These are phyloP conservation scores for Ogataea methylovora DNA, from an alignment of 805 yeast species.

Conservation along the genomic window DNA sequence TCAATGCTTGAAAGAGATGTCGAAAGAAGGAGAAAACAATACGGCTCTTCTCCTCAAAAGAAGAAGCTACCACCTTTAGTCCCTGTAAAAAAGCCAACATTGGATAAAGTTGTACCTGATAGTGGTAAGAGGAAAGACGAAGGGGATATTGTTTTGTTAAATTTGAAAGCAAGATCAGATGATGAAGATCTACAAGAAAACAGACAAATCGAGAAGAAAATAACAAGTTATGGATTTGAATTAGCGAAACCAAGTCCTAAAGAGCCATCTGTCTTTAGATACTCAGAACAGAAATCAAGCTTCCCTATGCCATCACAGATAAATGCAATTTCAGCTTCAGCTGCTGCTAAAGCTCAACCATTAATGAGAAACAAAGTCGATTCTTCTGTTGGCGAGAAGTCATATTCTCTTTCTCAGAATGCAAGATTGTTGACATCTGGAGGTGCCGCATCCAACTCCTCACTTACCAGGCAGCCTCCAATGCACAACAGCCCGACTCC, in stretches of 20 bases:
- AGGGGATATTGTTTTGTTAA: neutral
- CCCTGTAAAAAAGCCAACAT: constrained; percentile 15
- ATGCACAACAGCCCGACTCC: neutral
- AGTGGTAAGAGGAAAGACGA: too few species aligned
- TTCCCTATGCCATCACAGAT: constrained; percentile 12
- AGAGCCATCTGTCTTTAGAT: constrained; percentile 1
- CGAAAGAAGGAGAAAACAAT: constrained; percentile 10
- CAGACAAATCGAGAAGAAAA: constrained; percentile 8
- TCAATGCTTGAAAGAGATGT: constrained; percentile 13
- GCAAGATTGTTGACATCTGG: constrained; percentile 6
- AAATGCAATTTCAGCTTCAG: constrained; percentile 12
- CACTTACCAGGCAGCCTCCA: neutral
- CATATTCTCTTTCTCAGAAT: constrained; percentile 6
- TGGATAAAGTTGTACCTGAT: constrained; percentile 3
- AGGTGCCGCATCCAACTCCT: constrained; percentile 4
- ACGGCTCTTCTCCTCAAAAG: constrained; percentile 13
- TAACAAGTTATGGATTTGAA: neutral
- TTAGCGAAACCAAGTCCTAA: constrained; percentile 1
- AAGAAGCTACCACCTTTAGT: constrained; percentile 20
- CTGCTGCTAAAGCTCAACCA: constrained; percentile 17
- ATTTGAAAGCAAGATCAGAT: constrained; percentile 1
- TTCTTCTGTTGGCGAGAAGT: constrained; percentile 8
- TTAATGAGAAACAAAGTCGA: constrained; percentile 7
- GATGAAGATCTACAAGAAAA: constrained; percentile 7
- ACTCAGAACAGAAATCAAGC: neutral